Base-by-base conservation (phyloP, 495 filamentous ascomycete genomes). In the Xylaria longipes region DNA sequence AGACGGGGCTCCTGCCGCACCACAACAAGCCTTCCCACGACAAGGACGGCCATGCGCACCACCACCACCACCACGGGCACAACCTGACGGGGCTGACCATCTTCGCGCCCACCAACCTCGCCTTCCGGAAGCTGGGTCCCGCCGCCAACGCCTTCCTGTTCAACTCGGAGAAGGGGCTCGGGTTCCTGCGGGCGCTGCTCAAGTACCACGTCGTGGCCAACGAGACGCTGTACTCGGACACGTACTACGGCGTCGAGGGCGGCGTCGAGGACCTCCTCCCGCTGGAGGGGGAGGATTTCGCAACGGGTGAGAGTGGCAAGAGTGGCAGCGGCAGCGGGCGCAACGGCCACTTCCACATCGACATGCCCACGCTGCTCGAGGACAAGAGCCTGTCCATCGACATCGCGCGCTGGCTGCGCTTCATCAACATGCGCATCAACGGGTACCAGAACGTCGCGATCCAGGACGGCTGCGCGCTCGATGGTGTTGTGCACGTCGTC, bases 151-250 rank as follows among this genome's bases (percentile, higher is more conserved):
- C 87, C 15, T 97, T 95, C 83, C 80, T 97, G 31, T 97, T 97
- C 82, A 82, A 81, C 76, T 89, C 88, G 73, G 79, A 84, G n/a
- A 83, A 81, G 48, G 94, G 94, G 1, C 81, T 82, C 69, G 86
- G 89, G 72, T 95, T 91, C 75, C 84, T 97, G n/a, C 87, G 85
- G 69, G 91, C 91, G 1, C 77, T 97, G 64, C 81, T 97, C 27
- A 80, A 90, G 79, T 97, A 97, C 79, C 93, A 97, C 76, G 80
- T 95, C 72, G 91, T 94, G 1, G 84, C 84, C 7, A 89, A 91
- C 72, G 86, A 90, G 73, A 95, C 93, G 1, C 80, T 98, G 3
- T 97, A 97, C 79, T 91, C 91, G 25, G 95, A 97, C 80, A 91
- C 87, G 22, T 92, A 85, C 75, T 93, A 94, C 79, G 84, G 85